These are phyloP conservation scores for Suillus americanus DNA, from an alignment of 768 basidiomycete species.

Conservation along the genomic window DNA sequence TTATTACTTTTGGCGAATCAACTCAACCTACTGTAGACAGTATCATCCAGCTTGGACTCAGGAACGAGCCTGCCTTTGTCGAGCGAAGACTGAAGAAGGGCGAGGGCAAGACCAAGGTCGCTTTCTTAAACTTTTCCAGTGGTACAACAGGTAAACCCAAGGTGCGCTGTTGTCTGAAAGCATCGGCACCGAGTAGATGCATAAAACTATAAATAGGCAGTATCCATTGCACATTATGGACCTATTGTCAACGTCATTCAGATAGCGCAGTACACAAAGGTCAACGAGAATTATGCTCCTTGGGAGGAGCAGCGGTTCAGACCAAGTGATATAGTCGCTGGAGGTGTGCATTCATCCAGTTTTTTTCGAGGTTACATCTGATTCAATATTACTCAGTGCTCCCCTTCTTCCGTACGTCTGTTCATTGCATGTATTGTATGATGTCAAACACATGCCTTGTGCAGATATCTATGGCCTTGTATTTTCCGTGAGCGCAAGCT, in stretches of 20 bases:
- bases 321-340: conserved; percentile 57
- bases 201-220: conserved; percentile 44
- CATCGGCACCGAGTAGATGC: not conserved
- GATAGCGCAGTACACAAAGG: conserved; percentile 48
- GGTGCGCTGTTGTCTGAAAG: conserved; percentile 7
- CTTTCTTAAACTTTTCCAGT: conserved; percentile 72
- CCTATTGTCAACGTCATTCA: conserved; percentile 66
- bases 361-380: not conserved
- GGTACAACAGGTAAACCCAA: conserved; percentile 65
- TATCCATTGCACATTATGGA: conserved; percentile 63
- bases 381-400: conserved; percentile 37
- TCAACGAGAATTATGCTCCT: conserved; percentile 38
- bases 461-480: conserved; percentile 63
- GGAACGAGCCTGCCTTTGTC: conserved; percentile 37
- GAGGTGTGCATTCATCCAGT: conserved; percentile 40
- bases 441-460: not conserved
- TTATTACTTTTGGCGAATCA: conserved; percentile 27
- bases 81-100: conserved; percentile 52
- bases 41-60: conserved; percentile 46
- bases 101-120: conserved; percentile 61
- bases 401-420: conserved; percentile 56
- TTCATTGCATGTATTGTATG: conserved; percentile 9
- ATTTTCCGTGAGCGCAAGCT: conserved; percentile 42
- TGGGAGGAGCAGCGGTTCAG: conserved; percentile 41
- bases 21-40: conserved; percentile 38